A percentile compares a stretch with the other conserved stretches of the same genome.
phyloP scores from a whole-genome alignment of 2,329 filamentous ascomycete genomes.

The Endothia cerciana region DNA sequence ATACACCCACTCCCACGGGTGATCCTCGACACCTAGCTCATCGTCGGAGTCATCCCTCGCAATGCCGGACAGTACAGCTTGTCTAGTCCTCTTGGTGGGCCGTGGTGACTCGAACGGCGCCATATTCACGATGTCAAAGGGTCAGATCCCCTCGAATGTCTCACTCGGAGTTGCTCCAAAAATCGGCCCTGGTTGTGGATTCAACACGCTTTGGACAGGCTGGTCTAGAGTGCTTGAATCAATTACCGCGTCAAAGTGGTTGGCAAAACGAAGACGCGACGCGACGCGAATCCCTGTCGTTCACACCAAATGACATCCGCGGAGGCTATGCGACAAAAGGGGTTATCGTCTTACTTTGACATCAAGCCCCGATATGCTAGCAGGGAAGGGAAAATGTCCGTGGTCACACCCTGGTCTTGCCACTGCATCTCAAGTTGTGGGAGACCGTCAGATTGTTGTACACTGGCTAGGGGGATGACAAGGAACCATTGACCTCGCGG shows the following conservation, averaged over 20 bases:
- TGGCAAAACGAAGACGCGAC: slow-evolving; percentile 1
- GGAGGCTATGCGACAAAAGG: slow-evolving; percentile 16
- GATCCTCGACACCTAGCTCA: slow-evolving; percentile 75
- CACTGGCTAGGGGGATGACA: no score
- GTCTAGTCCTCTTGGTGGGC: slow-evolving; percentile 22
- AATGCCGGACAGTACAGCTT: slow-evolving; percentile 55
- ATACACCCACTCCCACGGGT: slow-evolving; percentile 83
- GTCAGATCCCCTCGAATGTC: no score
- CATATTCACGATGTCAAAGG: slow-evolving; percentile 8
- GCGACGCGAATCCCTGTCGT: slow-evolving; percentile 28
- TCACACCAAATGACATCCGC: not conserved
- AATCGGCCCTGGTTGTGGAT: not conserved
- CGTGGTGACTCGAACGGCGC: slow-evolving; percentile 11
- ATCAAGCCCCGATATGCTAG: slow-evolving; percentile 2
- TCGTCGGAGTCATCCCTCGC: slow-evolving; percentile 83
- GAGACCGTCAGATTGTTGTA: no score
- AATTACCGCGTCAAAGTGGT: slow-evolving; percentile 25
- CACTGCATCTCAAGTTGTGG: not conserved
- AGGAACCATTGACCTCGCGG: no score
- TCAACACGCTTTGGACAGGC: not conserved
- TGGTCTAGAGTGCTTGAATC: not conserved
- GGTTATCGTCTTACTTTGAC: slow-evolving; percentile 20
- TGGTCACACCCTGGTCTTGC: not conserved
- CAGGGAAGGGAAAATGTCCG: not conserved
- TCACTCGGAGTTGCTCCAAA: not conserved